phyloP scores from a whole-genome alignment of 495 filamentous ascomycete species.

The Tricharina praecox region DNA sequence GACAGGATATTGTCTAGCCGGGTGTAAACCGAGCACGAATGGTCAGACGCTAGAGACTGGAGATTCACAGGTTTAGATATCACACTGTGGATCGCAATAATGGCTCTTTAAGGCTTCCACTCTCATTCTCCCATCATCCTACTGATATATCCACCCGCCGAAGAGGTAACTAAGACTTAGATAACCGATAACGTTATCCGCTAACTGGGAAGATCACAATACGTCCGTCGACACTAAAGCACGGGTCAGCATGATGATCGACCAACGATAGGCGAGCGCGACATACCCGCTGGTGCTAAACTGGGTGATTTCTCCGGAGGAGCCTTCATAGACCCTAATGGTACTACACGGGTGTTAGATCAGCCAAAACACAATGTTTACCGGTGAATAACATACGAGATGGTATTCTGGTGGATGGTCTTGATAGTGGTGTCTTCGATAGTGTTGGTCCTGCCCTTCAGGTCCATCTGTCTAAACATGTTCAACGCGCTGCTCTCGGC shows the following conservation, averaged over 20 bases:
- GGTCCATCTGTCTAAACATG: slow-evolving; percentile 98
- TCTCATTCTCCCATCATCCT: too few relatives aligned
- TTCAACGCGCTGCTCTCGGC: slow-evolving; percentile 61
- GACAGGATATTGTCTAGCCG: too few relatives aligned
- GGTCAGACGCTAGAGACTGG: too few relatives aligned
- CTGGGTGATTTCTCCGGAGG: slow-evolving; percentile 47
- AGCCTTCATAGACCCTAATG: slow-evolving; percentile 53
- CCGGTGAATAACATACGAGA: slow-evolving; percentile 32
- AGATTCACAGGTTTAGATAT: too few relatives aligned
- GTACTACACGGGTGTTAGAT: slow-evolving; percentile 33
- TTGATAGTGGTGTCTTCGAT: slow-evolving; percentile 84
- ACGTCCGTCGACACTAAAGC: slow-evolving; percentile 79
- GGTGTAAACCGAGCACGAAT: too few relatives aligned
- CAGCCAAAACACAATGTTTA: too few relatives aligned
- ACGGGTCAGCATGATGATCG: slow-evolving; percentile 6
- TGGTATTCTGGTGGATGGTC: slow-evolving; percentile 94
- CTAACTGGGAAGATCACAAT: slow-evolving; percentile 69
- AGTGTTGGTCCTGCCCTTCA: slow-evolving; percentile 58
- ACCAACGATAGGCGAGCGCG: slow-evolving; percentile 2
- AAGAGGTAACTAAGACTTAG: too few relatives aligned
- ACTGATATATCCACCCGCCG: too few relatives aligned
- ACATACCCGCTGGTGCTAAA: slow-evolving; percentile 64
- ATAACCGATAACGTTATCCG: too few relatives aligned
- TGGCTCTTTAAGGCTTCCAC: too few relatives aligned
- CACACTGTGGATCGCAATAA: too few relatives aligned